A percentile compares a stretch with the other conserved stretches of the same genome.
These are phyloP conservation scores for Mortierella sp. DNA, from an alignment of 371 early-diverging fungal species.

Conservation along the genomic window DNA sequence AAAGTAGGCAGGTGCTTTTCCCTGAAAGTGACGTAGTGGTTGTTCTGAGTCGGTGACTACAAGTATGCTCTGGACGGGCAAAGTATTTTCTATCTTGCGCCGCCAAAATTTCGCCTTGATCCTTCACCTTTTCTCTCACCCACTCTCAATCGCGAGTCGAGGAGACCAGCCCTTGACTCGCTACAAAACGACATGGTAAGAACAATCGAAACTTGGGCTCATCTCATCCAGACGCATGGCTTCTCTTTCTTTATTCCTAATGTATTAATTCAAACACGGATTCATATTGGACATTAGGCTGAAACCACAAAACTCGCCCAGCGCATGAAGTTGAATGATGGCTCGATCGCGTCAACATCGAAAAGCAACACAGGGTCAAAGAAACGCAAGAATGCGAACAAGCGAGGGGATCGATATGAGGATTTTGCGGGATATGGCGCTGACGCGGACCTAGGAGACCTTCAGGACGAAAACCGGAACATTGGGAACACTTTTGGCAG, in stretches of 20 bases:
- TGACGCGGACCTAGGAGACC: slow-evolving; percentile 1
- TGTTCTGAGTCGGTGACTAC: too few species aligned
- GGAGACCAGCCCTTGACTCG: slow-evolving; percentile 2
- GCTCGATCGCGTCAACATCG: slow-evolving; percentile 2
- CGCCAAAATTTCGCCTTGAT: slow-evolving; percentile 1
- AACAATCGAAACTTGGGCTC: neutral
- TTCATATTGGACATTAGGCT: neutral
- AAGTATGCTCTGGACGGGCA: too few species aligned
- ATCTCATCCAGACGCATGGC: too few species aligned
- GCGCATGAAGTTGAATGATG: slow-evolving; percentile 31
- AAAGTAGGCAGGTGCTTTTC: too few species aligned
- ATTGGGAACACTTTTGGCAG: neutral
- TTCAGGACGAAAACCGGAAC: slow-evolving; percentile 23
- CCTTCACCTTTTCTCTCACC: neutral
- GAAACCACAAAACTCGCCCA: slow-evolving; percentile 17
- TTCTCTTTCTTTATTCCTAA: neutral
- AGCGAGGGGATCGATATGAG: neutral
- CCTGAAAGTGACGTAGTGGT: too few species aligned
- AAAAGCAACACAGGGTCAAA: slow-evolving; percentile 2
- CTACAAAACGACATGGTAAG: neutral
- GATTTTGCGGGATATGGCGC: slow-evolving; percentile 21
- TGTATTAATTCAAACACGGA: neutral
- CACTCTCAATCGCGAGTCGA: neutral
- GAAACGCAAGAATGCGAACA: slow-evolving; percentile 12
- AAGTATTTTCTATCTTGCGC: neutral